A percentile compares a stretch with the other conserved stretches of the same genome.
Evolutionary conservation across 2,329 filamentous ascomycete species (phyloP).

Genomic region (Cytospora chrysosperma): DNA sequence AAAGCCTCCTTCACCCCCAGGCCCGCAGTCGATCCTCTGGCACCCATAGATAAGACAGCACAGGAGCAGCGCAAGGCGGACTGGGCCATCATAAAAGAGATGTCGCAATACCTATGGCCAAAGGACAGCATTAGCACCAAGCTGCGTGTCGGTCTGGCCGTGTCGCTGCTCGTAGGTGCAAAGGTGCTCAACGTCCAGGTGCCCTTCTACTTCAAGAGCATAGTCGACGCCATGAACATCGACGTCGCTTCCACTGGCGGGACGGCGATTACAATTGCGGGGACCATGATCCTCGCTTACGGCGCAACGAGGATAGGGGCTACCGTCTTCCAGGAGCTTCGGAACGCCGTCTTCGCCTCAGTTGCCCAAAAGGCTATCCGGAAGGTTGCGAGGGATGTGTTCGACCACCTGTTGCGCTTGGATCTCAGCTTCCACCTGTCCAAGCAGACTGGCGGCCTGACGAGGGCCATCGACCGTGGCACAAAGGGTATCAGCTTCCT

Average conservation of each 20-base stretch:
- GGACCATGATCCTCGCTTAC: conserved; percentile 91
- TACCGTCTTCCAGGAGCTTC: conserved; percentile 85
- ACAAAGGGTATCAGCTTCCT: conserved; percentile 98
- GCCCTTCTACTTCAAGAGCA: conserved; percentile 98
- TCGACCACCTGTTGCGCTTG: conserved; percentile 81
- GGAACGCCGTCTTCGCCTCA: conserved; percentile 94
- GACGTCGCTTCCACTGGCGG: conserved; percentile 86
- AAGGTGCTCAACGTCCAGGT: conserved; percentile 98
- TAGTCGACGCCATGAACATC: conserved; percentile 97
- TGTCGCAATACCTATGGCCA: conserved; percentile 95
- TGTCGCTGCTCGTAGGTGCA: conserved; percentile 79
- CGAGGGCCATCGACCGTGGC: conserved; percentile 89
- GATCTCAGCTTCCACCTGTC: conserved; percentile 93
- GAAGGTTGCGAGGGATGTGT: conserved; percentile 86
- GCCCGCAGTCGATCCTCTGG: conserved; percentile 51
- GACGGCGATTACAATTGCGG: conserved; percentile 83
- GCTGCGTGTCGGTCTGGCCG: conserved; percentile 79
- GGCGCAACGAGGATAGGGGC: conserved; percentile 85
- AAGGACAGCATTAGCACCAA: conserved; percentile 83
- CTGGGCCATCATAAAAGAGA: conserved; percentile 98
- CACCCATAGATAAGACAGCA: conserved; percentile 65
- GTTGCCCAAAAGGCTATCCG: conserved; percentile 97
- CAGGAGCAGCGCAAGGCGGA: conserved; percentile 94
- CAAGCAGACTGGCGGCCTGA: conserved; percentile 92
- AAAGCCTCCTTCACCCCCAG: conserved; percentile 5